Conservation (phyloP, 2,329 filamentous ascomycete genomes). For the Leptographium radiaticola region DNA sequence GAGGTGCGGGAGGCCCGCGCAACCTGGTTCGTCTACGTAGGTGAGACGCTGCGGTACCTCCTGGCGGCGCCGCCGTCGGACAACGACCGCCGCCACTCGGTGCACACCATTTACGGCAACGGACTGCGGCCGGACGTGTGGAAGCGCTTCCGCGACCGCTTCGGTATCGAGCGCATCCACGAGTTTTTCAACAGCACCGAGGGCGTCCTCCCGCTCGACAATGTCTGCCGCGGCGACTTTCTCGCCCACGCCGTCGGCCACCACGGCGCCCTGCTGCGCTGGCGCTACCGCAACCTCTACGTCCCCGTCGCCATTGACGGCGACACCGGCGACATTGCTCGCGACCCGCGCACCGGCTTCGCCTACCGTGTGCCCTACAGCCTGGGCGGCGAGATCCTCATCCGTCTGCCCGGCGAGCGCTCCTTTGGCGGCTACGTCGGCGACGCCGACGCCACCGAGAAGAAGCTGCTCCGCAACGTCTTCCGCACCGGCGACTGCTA, state of each 20-base stretch:
- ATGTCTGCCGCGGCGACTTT: slow-evolving; percentile 48
- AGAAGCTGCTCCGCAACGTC: slow-evolving; percentile 52
- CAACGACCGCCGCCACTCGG: slow-evolving; percentile 43
- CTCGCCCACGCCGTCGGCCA: slow-evolving; percentile 54
- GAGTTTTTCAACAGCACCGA: slow-evolving; percentile 75
- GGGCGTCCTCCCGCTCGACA: slow-evolving; percentile 51
- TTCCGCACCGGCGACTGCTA: slow-evolving; percentile 55
- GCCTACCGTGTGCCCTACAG: slow-evolving; percentile 49
- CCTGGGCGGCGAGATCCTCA: slow-evolving; percentile 62
- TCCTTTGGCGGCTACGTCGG: slow-evolving; percentile 59
- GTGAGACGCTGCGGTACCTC: slow-evolving; percentile 63
- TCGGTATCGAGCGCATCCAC: slow-evolving; percentile 46
- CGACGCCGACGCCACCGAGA: slow-evolving; percentile 51
- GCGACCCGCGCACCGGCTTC: slow-evolving; percentile 56
- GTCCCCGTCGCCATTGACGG: slow-evolving; percentile 58
- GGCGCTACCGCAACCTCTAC: slow-evolving; percentile 36
- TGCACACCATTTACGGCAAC: slow-evolving; percentile 51
- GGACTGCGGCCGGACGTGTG: slow-evolving; percentile 58
- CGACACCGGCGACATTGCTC: slow-evolving; percentile 51
- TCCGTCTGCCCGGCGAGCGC: slow-evolving; percentile 42
- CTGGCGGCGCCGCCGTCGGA: slow-evolving; percentile 53
- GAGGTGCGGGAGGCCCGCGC: slow-evolving; percentile 55
- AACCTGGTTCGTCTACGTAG: slow-evolving; percentile 65
- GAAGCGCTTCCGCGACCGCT: slow-evolving; percentile 49
- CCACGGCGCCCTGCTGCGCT: slow-evolving; percentile 50